Base-by-base conservation (phyloP, 2,329 filamentous ascomycete genomes). In the Lachnellula occidentalis region DNA sequence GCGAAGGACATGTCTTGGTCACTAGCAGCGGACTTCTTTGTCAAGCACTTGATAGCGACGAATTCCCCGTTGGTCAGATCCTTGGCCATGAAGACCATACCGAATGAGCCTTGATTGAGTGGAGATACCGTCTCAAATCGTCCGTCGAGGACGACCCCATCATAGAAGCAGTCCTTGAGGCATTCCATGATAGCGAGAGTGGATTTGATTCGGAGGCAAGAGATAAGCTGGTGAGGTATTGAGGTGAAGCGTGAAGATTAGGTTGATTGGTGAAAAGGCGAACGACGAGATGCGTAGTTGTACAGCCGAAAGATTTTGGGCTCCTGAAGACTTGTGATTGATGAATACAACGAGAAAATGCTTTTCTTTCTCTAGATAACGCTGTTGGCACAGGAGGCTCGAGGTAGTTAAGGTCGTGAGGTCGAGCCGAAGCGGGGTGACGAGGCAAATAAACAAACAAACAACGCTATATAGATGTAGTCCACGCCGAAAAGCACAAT, bases 91-190 rank as follows among this genome's bases (percentile, higher is more conserved):
- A 96, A 96, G 66, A 99, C 94, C 90, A 97, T 95, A 70, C 94
- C 94, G 69, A 97, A 99, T 53, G 94, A 97, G 65, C 94, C 94
- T 80, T 96, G 91, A 71, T 99, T 99, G 76, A 99, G 87, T 55
- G 94, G 92, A 64, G 92, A 89, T 68, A 96, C 80, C 54, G 92
- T 95, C 74, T 88, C 80, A 73, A 94, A 99, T 64, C 94, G 92
- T 72, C 90, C 91, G 70, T 89, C 85, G 69, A 96, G 85, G 69
- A 95, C 75, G 73, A 88, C 82, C 72, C 88, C 90, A 73, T 84
- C 78, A 69, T 84, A 77, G 75, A 96, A 94, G 69, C 85, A 81
- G 74, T 91, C 84, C 76, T 86, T 85, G 78, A 95, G 83, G 78
- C 90, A 95, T 76, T 91, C 89, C 90, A 95, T 87, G 65, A 57